Base-by-base conservation (phyloP, 169 alveolate genomes). In the Plasmodium fragile region DNA sequence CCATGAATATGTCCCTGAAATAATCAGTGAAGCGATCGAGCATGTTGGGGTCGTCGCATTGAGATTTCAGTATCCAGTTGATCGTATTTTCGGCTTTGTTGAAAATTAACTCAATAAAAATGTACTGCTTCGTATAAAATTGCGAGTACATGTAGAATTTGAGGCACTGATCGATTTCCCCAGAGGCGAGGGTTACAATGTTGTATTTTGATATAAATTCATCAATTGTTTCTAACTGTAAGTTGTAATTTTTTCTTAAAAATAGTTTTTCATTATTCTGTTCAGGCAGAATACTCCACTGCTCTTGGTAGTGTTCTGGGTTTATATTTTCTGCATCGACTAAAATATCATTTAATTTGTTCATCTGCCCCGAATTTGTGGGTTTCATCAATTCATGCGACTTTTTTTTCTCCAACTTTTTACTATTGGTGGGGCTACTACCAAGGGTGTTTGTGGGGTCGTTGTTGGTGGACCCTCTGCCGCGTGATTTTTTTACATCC, bases 101-200 rank as follows among this genome's bases (percentile, higher is more conserved):
- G 82, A 91, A 91, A 81, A 91, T 91, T 28, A 91, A 69, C 39
- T 91, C 94, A 91, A 91, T 91, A 65, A 91, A 91, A 45, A 91
- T 59, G 82, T 81, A 91, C 49, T 91, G 90, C 69, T 69, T 91
- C n/a, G 94, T 91, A 13, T 81, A 91, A 30, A 91, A 91, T 43
- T 91, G 94, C 52, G 94, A 69, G 75, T 91, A 91, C 92, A 91
- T 80, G 55, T 91, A 91, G 73, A 91, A 91, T 34, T 91, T 91
- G 16, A 91, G 49, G 55, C 92, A 81, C 36, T 91, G 91, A 36
- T 91, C 85, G 16, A 91, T 91, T 91, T 91, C 94, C 32, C 94
- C 94, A 8, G 94, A 91, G 1, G 94, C 94, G 13, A 91, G 83
- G 8, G 83, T 81, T 28, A 81, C 75, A 41, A 91, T 70, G 55